phyloP scores from a whole-genome alignment of 164 flowering plant genomes.

The Chimonanthus praecox region DNA sequence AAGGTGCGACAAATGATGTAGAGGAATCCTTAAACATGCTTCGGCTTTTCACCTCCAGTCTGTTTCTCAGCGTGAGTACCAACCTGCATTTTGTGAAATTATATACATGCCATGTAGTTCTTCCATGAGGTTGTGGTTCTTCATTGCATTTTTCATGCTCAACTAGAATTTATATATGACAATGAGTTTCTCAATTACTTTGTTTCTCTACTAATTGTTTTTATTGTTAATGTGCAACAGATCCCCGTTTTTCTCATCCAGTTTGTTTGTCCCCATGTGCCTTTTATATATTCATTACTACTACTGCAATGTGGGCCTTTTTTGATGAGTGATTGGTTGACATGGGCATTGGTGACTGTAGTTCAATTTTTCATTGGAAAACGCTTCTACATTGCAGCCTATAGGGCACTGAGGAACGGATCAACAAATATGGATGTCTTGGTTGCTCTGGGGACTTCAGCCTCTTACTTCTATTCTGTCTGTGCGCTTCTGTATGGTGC shows the following conservation, averaged over 20 bases:
- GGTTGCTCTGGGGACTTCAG: slow-evolving; percentile 95
- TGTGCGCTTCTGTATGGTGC: slow-evolving; percentile 93
- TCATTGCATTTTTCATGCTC: slow-evolving; percentile 51
- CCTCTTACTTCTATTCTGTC: slow-evolving; percentile 92
- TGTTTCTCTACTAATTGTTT: slow-evolving; percentile 1
- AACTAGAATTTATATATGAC: neutral
- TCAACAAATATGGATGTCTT: slow-evolving; percentile 98
- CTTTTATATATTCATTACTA: slow-evolving; percentile 60
- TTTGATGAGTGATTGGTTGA: slow-evolving; percentile 91
- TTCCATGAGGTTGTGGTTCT: slow-evolving; percentile 1
- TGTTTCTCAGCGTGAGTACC: slow-evolving; percentile 77
- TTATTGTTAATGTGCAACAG: slow-evolving; percentile 30
- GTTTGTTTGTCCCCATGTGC: slow-evolving; percentile 86
- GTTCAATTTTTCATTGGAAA: slow-evolving; percentile 92
- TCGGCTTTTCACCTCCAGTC: slow-evolving; percentile 74
- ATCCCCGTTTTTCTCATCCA: slow-evolving; percentile 74
- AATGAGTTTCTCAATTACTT: neutral
- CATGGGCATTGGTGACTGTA: slow-evolving; percentile 75
- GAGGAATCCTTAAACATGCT: slow-evolving; percentile 76
- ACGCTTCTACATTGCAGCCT: slow-evolving; percentile 89
- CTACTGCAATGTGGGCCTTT: slow-evolving; percentile 94
- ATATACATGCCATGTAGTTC: neutral
- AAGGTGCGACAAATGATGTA: slow-evolving; percentile 57
- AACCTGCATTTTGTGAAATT: neutral
- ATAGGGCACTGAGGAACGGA: slow-evolving; percentile 82